Base-by-base conservation (phyloP, 768 basidiomycete species). In the Termitomyces sp. region DNA sequence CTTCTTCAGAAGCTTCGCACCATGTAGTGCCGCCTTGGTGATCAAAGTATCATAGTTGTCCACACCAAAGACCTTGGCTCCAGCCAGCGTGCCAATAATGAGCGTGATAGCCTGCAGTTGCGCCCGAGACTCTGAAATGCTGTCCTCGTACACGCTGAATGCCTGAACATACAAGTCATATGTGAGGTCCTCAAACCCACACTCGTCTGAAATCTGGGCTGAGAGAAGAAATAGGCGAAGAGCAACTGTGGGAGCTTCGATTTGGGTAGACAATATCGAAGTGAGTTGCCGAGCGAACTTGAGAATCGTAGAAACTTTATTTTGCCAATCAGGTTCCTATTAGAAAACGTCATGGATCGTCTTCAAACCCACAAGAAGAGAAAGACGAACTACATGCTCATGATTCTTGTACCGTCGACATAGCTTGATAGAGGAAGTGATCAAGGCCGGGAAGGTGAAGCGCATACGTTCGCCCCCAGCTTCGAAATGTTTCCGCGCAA, bases 91-190 rank as follows among this genome's bases (percentile, higher is more conserved):
- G 50, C 90, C 88, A 58, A 98, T 97, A 64, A 99, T 90, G 20
- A 95, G 81, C 6, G 94, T 92, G 68, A 99, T 98, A n/a, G 96
- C 95, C 67, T 96, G 93, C 9, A 99, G 75, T 71, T 99, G 97
- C 5, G 94, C 94, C 3, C 96, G 84, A 35, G 90, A 92, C 68
- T 99, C 97, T 46, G 92, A 94, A 51, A 99, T 98, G 65, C 84
- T 88, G 70, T 99, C 97, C 69, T 99, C 97, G 73, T 99, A 98
- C 13, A 98, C 94, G 28, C 88, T 94, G 71, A 99, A 98, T 0
- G 95, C 93, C 70, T 98, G 94, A 14, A 98, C 97, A 66, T 95
- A 98, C 64, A 98, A 87, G 70, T 99, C 96, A 69, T 99, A 99
- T 16, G 93, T 86, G 58, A 98, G 84, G 69, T 98, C 95, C 71